These are phyloP conservation scores for Rhodotorula sp. DNA, from an alignment of 1,284 basidiomycete species.

Conservation along the genomic window DNA sequence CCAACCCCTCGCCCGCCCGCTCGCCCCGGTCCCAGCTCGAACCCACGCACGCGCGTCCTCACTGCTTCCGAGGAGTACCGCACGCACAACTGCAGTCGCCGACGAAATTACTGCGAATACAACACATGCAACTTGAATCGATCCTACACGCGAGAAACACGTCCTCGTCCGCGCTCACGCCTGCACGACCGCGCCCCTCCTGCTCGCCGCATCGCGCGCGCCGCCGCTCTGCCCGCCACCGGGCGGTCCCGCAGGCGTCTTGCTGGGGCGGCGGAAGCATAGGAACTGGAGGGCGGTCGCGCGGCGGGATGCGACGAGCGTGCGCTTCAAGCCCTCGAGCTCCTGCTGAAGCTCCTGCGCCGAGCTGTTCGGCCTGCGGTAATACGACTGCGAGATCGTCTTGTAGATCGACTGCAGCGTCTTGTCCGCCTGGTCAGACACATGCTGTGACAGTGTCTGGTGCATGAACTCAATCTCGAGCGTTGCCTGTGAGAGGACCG, in stretches of 20 bases:
- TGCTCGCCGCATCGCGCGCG: neutral
- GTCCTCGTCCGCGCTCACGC: neutral
- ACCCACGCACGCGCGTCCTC: no score
- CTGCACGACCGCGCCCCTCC: constrained; percentile 23
- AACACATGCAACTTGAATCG: neutral
- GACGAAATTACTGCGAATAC: neutral
- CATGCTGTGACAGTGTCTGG: constrained; percentile 86
- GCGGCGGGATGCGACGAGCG: constrained; percentile 78
- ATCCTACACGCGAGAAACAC: neutral
- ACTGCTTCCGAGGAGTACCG: no score
- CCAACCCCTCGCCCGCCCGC: neutral
- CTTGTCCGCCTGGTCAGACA: constrained; percentile 74
- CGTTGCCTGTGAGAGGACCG: constrained; percentile 68
- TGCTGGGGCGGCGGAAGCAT: constrained; percentile 56
- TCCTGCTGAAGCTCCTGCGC: constrained; percentile 55
- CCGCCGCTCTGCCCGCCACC: neutral
- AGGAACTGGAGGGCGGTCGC: constrained; percentile 93
- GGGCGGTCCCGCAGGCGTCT: neutral
- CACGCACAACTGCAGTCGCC: neutral
- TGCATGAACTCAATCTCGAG: constrained; percentile 99
- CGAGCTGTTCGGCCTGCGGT: constrained; percentile 62
- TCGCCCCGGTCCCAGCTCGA: neutral
- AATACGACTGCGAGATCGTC: constrained; percentile 89
- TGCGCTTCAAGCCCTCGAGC: constrained; percentile 87
- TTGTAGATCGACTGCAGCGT: constrained; percentile 88